Percentiles rank a stretch among this genome's conserved stretches.
These are phyloP conservation scores for Linderniella brevidens DNA, from an alignment of 257 asterid genomes.

Conservation along the genomic window DNA sequence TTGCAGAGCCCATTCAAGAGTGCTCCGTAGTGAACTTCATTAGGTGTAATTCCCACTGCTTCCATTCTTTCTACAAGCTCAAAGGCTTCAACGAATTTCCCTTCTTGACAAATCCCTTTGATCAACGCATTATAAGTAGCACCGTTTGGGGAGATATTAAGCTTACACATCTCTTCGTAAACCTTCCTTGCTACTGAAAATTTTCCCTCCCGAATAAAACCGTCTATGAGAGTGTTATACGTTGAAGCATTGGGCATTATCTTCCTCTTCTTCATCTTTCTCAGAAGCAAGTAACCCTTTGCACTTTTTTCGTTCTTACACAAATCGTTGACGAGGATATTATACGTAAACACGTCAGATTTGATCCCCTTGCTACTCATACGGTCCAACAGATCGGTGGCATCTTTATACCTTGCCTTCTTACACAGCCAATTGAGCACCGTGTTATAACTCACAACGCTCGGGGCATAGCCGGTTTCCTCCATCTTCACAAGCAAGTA, in stretches of 20 bases:
- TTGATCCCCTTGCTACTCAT: constrained; percentile 68
- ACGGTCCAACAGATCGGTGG: constrained; percentile 44
- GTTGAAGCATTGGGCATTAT: constrained; percentile 61
- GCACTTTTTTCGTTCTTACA: constrained; percentile 49
- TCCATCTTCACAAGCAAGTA: constrained; percentile 63
- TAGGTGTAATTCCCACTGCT: constrained; percentile 34
- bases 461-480: constrained; percentile 80
- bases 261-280: constrained; percentile 53
- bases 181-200: constrained; percentile 41
- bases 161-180: constrained; percentile 50
- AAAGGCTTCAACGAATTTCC: constrained; percentile 43
- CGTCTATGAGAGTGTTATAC: constrained; percentile 64
- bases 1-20: constrained; percentile 71
- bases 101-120: constrained; percentile 54
- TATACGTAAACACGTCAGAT: constrained; percentile 69
- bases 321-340: constrained; percentile 53
- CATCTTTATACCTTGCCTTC: constrained; percentile 59
- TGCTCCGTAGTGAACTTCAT: constrained; percentile 64
- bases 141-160: constrained; percentile 39
- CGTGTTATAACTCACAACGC: constrained; percentile 68
- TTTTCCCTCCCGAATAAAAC: constrained; percentile 78
- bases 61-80: constrained; percentile 51
- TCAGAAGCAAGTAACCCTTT: constrained; percentile 61
- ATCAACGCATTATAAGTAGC: constrained; percentile 62
- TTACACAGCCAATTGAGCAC: constrained; percentile 76